Conservation (phyloP, 192 early-diverging fungal genomes). For the Backusella tuberculispora region DNA sequence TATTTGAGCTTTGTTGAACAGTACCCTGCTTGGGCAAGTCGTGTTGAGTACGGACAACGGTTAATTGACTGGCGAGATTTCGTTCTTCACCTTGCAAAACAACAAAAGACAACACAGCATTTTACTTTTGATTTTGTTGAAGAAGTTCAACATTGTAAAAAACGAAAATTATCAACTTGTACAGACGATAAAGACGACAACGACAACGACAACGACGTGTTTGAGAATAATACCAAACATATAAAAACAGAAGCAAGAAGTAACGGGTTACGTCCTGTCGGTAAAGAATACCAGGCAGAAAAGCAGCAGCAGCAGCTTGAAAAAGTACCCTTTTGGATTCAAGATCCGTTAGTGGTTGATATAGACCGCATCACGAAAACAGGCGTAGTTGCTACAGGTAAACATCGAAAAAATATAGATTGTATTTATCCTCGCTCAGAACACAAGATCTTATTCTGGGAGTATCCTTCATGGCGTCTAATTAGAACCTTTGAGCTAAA, state of each 20-base stretch:
- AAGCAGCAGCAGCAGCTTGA: neutral
- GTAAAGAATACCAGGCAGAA: neutral
- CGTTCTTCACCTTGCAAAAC: slow-evolving; percentile 31
- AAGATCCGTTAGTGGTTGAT: slow-evolving; percentile 40
- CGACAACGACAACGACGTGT: neutral
- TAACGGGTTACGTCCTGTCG: neutral
- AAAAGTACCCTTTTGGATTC: slow-evolving; percentile 32
- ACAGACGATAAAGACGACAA: neutral
- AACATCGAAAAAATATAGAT: slow-evolving; percentile 26
- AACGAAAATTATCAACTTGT: neutral
- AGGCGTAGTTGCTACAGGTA: slow-evolving; percentile 40
- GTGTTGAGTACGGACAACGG: slow-evolving; percentile 17
- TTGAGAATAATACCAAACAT: neutral
- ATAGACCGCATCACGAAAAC: slow-evolving; percentile 31
- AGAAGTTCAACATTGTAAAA: neutral
- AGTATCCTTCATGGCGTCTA: slow-evolving; percentile 41
- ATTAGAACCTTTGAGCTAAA: slow-evolving; percentile 32
- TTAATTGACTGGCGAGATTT: slow-evolving; percentile 37
- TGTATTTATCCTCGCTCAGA: slow-evolving; percentile 21
- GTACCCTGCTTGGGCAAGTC: slow-evolving; percentile 26
- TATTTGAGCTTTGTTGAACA: slow-evolving; percentile 25
- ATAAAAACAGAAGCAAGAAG: neutral
- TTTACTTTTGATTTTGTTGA: slow-evolving; percentile 24
- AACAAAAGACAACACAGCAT: slow-evolving; percentile 8
- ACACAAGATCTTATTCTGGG: slow-evolving; percentile 41